These are phyloP conservation scores for Akanthomyces lecanii DNA, from an alignment of 2,329 filamentous ascomycete genomes.

Conservation along the genomic window DNA sequence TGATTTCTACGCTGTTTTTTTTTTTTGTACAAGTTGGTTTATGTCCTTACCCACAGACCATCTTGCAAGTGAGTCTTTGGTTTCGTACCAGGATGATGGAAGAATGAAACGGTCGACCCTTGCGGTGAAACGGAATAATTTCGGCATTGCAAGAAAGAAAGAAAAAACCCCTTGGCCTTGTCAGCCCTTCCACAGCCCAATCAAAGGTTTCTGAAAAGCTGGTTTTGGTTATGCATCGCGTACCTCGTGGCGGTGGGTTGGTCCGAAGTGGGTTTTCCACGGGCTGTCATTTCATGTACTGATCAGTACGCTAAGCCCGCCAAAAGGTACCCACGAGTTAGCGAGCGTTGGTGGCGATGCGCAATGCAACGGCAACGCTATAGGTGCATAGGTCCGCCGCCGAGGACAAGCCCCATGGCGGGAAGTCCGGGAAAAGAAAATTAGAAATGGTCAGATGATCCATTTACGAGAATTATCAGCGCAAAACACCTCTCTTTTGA, in stretches of 20 bases:
- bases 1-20: neutral
- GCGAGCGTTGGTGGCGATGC: neutral
- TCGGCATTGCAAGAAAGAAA: too few relatives aligned
- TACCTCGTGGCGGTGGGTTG: neutral
- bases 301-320: neutral
- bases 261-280: neutral
- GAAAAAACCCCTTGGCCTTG: too few relatives aligned
- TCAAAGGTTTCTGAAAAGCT: neutral
- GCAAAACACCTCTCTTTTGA: neutral
- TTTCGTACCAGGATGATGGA: too few relatives aligned
- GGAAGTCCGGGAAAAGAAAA: neutral
- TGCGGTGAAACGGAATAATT: too few relatives aligned
- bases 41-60: too few relatives aligned
- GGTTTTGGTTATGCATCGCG: neutral
- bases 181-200: neutral
- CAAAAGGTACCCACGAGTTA: neutral
- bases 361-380: neutral
- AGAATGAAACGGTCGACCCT: too few relatives aligned
- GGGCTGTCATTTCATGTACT: neutral
- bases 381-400: neutral
- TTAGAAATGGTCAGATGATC: slow-evolving; percentile 2
- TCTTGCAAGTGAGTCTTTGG: too few relatives aligned
- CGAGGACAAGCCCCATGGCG: neutral
- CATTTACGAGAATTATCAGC: slow-evolving; percentile 8
- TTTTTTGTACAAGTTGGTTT: neutral